Base-by-base conservation (phyloP, 768 basidiomycete species). In the Kwoniella europaea region DNA sequence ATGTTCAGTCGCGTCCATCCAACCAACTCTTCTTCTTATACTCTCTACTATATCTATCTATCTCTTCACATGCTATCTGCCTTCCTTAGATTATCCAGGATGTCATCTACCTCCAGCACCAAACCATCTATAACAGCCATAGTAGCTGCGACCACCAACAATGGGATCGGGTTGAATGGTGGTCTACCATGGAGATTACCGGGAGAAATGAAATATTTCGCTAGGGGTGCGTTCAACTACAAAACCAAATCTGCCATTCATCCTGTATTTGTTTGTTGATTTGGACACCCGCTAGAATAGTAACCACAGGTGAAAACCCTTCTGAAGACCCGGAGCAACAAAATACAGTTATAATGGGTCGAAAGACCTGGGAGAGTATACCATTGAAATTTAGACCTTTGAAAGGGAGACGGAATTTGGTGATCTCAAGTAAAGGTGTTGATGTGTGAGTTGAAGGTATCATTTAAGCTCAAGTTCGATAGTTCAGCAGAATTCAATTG, bases 281-380 rank as follows among this genome's bases (percentile, higher is more conserved):
- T 2, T 56, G 54, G 4, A 60, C 12, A 43, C 57, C 15, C 50
- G 10, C 27, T 54, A 56, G 44, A 41, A 61, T 68, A 82, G 82
- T 79, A n/a, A 82, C 82, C 13, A 78, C 79, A 6, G 79, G 78
- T 22, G 71, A 74, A 35, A 18, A n/a, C 4, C 85, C 82, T 50
- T 88, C 89, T 42, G 88, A 89, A 6, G 84, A 86, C 15, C 59
- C 53, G 7, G 15, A 57, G 0, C 4, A 58, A 12, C 63, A 50
- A 68, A 98, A 98, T 84, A 89, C 88, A 1, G 90, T 98, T 20
- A 85, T 98, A 66, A 98, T 99, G 96, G 97, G 97, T 13, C 88
- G 96, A 67, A 94, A 92, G 79, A 96, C 94, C 15, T 99, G 97
- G 97, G 94, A 98, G 85, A 92, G 92, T 81, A 98, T 99, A 65